A percentile compares a stretch with the other conserved stretches of the same genome.
phyloP scores from a whole-genome alignment of 2,329 filamentous ascomycete species.

The Pestalotiopsis sp. region DNA sequence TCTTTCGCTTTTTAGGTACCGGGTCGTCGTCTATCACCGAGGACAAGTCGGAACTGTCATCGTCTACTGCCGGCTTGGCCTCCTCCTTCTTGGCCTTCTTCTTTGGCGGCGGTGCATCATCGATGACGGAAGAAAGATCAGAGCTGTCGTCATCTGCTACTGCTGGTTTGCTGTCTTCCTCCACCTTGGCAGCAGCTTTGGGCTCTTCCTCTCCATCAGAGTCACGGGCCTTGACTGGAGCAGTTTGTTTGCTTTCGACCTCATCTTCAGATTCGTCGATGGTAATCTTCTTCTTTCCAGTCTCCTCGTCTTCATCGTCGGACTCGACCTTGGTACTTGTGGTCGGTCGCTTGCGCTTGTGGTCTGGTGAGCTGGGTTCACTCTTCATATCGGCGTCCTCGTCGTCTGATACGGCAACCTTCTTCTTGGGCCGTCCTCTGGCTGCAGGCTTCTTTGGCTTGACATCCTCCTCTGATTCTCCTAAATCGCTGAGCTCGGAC shows the following conservation, averaged over 20 bases:
- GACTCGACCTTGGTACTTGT: slow-evolving; percentile 29
- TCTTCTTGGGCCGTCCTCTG: slow-evolving; percentile 32
- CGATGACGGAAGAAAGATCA: slow-evolving; percentile 72
- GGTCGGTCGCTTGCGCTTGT: slow-evolving; percentile 28
- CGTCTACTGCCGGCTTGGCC: slow-evolving; percentile 23
- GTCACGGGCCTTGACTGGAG: background rate
- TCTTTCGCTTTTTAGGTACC: slow-evolving; percentile 45
- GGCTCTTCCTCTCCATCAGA: slow-evolving; percentile 30
- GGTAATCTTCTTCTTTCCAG: background rate
- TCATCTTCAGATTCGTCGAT: background rate
- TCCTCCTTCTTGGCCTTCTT: slow-evolving; percentile 23
- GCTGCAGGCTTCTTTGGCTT: slow-evolving; percentile 22
- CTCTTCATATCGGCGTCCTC: slow-evolving; percentile 27
- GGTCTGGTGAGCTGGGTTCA: slow-evolving; percentile 7
- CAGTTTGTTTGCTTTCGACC: background rate
- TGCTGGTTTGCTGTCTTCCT: slow-evolving; percentile 11
- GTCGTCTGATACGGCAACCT: slow-evolving; percentile 32
- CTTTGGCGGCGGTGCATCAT: slow-evolving; percentile 58
- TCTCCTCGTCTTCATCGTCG: slow-evolving; percentile 14
- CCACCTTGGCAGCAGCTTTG: slow-evolving; percentile 36
- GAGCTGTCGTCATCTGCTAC: slow-evolving; percentile 16
- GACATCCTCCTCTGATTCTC: slow-evolving; percentile 22
- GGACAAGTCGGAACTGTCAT: slow-evolving; percentile 60
- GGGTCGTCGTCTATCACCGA: slow-evolving; percentile 75
- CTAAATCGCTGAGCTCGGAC: slow-evolving; percentile 27